These are phyloP conservation scores for Ophiostoma angusticollis DNA, from an alignment of 2,329 filamentous ascomycete species.

Conservation along the genomic window DNA sequence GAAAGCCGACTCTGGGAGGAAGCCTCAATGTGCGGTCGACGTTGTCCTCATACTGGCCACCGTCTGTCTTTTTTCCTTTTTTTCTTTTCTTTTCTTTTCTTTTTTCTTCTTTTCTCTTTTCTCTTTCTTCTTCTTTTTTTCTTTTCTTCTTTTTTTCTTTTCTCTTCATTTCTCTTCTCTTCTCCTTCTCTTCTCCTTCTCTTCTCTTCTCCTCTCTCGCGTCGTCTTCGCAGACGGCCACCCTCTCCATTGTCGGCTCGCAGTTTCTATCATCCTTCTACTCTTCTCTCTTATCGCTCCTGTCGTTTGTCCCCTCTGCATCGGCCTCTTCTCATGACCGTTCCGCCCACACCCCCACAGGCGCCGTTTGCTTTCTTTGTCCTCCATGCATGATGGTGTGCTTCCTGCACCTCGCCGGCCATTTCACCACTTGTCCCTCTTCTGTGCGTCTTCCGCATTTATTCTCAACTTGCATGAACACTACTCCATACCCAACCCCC, in stretches of 20 bases:
- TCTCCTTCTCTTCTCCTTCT: not conserved
- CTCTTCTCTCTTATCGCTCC: not conserved
- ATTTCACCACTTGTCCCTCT: not conserved
- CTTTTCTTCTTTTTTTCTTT: not conserved
- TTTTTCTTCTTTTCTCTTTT: not conserved
- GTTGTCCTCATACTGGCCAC: too few species aligned
- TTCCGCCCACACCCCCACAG: not conserved
- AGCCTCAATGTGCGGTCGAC: too few species aligned
- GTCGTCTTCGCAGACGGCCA: too few species aligned
- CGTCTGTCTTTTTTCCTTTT: not conserved
- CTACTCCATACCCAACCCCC: too few species aligned
- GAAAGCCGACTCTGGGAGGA: too few species aligned
- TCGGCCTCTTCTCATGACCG: not conserved
- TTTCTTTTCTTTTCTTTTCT: not conserved
- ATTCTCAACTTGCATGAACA: too few species aligned
- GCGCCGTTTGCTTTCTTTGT: not conserved
- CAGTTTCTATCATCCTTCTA: not conserved
- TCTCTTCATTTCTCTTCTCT: not conserved
- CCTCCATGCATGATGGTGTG: conserved; percentile 1
- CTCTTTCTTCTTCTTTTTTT: not conserved
- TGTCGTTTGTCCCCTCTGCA: too few species aligned
- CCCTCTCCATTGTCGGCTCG: too few species aligned
- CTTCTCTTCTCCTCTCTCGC: not conserved
- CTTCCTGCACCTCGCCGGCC: not conserved
- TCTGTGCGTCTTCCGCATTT: not conserved